A percentile compares a stretch with the other conserved stretches of the same genome.
phyloP scores from a whole-genome alignment of 257 asterid genomes.

The Solanum infundibuliforme region DNA sequence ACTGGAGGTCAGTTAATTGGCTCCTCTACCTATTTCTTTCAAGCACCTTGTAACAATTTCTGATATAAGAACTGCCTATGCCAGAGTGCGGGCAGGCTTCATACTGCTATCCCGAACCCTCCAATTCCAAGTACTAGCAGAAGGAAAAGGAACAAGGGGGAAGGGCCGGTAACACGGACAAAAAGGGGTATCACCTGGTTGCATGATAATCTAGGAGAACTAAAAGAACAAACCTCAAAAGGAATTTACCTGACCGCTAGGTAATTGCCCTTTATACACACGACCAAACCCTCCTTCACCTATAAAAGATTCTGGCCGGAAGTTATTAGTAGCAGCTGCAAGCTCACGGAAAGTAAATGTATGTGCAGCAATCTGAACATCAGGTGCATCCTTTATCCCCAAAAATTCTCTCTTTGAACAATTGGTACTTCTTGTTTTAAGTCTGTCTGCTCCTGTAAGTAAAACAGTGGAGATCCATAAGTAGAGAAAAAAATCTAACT shows the following conservation, averaged over 20 bases:
- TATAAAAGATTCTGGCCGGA: conserved; percentile 73
- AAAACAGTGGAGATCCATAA: conserved; percentile 2
- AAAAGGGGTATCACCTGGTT: neutral
- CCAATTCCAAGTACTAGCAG: neutral
- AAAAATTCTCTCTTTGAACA: conserved; percentile 50
- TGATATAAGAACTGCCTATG: neutral
- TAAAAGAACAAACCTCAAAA: neutral
- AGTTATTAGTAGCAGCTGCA: conserved; percentile 81
- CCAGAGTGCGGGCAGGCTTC: neutral
- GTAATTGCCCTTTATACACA: conserved; percentile 74
- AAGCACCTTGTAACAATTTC: neutral
- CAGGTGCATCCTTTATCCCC: conserved; percentile 47
- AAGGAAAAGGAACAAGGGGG: neutral
- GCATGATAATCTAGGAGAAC: neutral
- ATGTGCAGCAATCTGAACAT: conserved; percentile 83
- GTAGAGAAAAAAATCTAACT: neutral
- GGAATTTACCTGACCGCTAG: conserved; percentile 66
- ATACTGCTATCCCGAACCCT: neutral
- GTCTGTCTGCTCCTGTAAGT: conserved; percentile 67
- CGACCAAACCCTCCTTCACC: conserved; percentile 99
- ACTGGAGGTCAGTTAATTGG: neutral
- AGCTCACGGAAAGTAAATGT: conserved; percentile 95
- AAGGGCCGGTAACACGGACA: neutral
- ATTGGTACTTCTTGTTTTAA: conserved; percentile 45
- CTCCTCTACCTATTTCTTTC: neutral